Base-by-base conservation (phyloP, 306 rosid genomes). In the Prunus armeniaca region DNA sequence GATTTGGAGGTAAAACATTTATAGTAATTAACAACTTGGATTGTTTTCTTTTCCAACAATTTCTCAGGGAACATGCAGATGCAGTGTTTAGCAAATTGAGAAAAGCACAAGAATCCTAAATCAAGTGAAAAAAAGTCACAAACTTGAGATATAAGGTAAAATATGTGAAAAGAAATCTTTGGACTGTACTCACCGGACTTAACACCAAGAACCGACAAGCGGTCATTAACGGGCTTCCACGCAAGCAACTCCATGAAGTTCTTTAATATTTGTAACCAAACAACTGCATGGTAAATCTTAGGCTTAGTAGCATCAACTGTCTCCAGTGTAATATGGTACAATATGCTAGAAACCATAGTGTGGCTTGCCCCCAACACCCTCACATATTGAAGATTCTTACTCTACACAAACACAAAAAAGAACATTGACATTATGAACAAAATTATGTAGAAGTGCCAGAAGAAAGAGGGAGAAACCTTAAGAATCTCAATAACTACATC, bases 331-430 rank as follows among this genome's bases (percentile, higher is more conserved):
- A 47, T 49, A 49, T 49, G 45, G 73, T 69, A 49, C 24, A 69
- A 69, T 12, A 49, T 25, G 73, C 73, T 27, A 3, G 45, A 49
- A 49, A 27, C 73, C 73, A 13, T 46, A 49, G 60, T 25, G 60
- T 49, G 58, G 58, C 73, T 69, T 15, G 72, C 55, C 72, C 55
- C 55, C 55, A 68, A 25, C 61, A 69, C 45, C 62, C 62, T 70
- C 63, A 70, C 74, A 70, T 69, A 69, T 69, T 18, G 74, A 28
- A 28, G 75, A 71, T 71, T 47, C 63, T 30, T 18, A 5, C 75
- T n/a, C 64, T 71, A 71, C 63, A 71, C 47, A 71, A 71, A 19
- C 12, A 2, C 50, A 71, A 47, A 71, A 2, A 7, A n/a, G 15
- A 50, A 9, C 6, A 49, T 24, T 25, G 7, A 14, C 45, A 58